Base-by-base conservation (phyloP, 139 green algal genomes). In the Coccomyxa sp. region DNA sequence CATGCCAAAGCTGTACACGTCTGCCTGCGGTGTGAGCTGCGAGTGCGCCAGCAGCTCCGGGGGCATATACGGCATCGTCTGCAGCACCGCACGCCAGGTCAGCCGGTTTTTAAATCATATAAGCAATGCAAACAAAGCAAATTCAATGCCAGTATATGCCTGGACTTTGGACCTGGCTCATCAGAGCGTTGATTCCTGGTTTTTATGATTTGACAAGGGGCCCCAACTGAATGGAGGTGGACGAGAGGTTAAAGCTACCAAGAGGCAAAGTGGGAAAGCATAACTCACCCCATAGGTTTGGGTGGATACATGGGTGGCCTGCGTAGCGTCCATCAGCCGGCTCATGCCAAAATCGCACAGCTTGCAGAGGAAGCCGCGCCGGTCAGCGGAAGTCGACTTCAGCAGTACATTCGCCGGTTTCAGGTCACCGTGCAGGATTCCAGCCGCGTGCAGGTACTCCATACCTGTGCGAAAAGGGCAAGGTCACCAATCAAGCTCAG, bases 381-480 rank as follows among this genome's bases (percentile, higher is more conserved):
- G 28, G 76, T 91, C 87, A 23, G 82, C 83, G 57, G 77, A 68
- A 60, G 91, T 85, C 25, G 78, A 86, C 77, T 87, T 89, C 13
- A 92, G 86, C 82, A 93, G 88, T 59, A 92, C 85, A 67, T 93
- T 93, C 60, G 85, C 84, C 23, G 81, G 81, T 82, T 92, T 92
- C 27, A 92, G 85, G 78, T 92, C 89, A 28, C 88, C 85, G 32
- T 91, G 88, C 79, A 87, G 58, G 30, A 91, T 82, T 68, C 84
- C 83, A 17, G 79, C 63, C 17, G 21, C 68, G 83, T 91, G 88
- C 45, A 91, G 88, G 86, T 91, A 89, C 3, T 84, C 51, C 81
- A 91, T 82, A 81, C 88, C 88, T 68, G 66, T 11, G 86, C 83
- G 10, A 89, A 51, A 51, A 51, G 38, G 38, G 38, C 38, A 11